Percentiles rank a stretch among this genome's conserved stretches.
These are phyloP conservation scores for Trichoderma orchidacearum DNA, from an alignment of 495 filamentous ascomycete genomes.

Conservation along the genomic window DNA sequence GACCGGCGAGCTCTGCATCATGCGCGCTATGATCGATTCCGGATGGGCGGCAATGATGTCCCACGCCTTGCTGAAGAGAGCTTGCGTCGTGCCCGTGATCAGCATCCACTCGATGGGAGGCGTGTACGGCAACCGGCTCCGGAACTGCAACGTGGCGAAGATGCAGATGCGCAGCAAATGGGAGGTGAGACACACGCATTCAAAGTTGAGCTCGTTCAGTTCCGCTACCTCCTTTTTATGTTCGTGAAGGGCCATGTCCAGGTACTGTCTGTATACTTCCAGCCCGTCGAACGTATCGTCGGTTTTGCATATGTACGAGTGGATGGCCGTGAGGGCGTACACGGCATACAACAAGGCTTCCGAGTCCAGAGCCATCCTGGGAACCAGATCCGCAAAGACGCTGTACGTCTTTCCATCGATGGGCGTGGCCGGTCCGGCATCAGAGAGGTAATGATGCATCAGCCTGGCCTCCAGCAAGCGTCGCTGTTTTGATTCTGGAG, in stretches of 20 bases:
- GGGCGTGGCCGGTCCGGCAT: not conserved
- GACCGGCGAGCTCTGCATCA: not conserved
- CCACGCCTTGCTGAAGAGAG: not conserved
- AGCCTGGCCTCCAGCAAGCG: not conserved
- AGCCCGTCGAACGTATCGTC: not conserved
- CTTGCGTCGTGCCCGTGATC: not conserved
- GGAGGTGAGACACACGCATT: not conserved
- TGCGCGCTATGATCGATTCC: not conserved
- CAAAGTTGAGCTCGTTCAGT: not conserved
- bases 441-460: not conserved
- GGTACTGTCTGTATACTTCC: not conserved
- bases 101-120: not conserved
- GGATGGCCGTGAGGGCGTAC: not conserved
- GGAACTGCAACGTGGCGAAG: not conserved
- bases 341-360: not conserved
- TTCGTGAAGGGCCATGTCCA: not conserved
- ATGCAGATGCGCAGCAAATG: not conserved
- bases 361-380: not conserved
- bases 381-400: not conserved
- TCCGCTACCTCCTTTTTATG: not conserved
- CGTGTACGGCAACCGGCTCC: not conserved
- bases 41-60: not conserved
- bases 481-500: not conserved
- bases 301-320: not conserved
- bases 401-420: not conserved